Conservation (phyloP, 1,284 basidiomycete genomes). For the Stygiomarasmius scandens region DNA sequence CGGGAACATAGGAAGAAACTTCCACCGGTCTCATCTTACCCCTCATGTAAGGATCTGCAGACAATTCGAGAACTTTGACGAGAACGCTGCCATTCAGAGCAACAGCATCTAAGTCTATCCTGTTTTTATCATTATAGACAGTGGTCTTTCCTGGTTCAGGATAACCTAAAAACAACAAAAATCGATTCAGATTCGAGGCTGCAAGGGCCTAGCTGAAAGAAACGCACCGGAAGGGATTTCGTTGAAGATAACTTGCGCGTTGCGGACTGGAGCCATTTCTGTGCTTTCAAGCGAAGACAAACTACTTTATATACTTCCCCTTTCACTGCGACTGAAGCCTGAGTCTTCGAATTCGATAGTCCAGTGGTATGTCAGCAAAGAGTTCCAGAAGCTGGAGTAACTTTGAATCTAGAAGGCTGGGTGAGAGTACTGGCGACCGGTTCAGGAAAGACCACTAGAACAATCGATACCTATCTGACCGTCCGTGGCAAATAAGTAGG, state of each 20-base stretch:
- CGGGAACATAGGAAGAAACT: constrained; percentile 28
- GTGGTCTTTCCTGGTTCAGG: constrained; percentile 51
- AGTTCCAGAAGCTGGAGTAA: too few species aligned
- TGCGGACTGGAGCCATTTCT: constrained; percentile 35
- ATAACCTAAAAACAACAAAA: constrained; percentile 30
- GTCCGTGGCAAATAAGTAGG: too few species aligned
- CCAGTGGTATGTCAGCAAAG: too few species aligned
- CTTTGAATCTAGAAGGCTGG: too few species aligned
- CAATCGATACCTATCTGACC: too few species aligned
- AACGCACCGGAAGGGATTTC: constrained; percentile 31
- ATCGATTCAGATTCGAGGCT: not conserved
- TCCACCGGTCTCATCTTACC: constrained; percentile 37
- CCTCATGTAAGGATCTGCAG: constrained; percentile 54
- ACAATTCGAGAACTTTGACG: constrained; percentile 48
- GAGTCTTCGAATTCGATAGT: too few species aligned
- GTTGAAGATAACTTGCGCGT: constrained; percentile 39
- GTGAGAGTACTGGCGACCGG: too few species aligned
- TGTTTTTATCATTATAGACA: constrained; percentile 47
- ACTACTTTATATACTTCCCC: too few species aligned
- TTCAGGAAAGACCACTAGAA: too few species aligned
- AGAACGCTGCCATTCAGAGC: constrained; percentile 54
- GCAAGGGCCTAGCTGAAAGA: not conserved
- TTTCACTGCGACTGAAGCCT: too few species aligned
- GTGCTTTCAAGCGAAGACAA: too few species aligned
- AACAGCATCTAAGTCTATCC: constrained; percentile 54